phyloP scores from a whole-genome alignment of 768 basidiomycete species.

The Amanita phalloides region DNA sequence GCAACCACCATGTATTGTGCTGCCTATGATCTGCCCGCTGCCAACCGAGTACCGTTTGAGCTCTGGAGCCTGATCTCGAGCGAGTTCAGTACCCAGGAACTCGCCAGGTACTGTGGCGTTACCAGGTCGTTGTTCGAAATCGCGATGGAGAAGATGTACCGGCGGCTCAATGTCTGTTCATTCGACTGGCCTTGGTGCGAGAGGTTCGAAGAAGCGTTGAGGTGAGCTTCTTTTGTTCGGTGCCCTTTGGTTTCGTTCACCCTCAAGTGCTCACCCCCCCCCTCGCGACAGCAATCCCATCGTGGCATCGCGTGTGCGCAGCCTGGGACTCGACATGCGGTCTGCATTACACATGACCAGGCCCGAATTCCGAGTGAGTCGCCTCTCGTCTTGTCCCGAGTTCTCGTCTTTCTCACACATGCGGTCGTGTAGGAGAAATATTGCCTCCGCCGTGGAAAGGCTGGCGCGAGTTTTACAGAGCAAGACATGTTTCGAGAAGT shows the following conservation, averaged over 20 bases:
- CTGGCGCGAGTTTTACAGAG: background rate
- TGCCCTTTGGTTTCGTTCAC: background rate
- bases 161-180: background rate
- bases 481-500: constrained; percentile 1
- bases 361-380: background rate
- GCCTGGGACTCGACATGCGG: background rate
- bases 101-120: constrained; percentile 1
- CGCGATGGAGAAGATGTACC: constrained; percentile 3
- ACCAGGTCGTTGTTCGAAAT: constrained; percentile 1
- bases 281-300: background rate
- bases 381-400: background rate
- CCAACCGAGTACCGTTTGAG: background rate
- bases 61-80: constrained; percentile 1
- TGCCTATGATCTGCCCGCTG: background rate
- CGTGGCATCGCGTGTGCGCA: background rate
- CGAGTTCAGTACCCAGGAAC: constrained; percentile 1
- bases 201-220: constrained; percentile 1
- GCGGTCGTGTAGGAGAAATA: background rate
- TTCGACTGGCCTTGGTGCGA: constrained; percentile 5
- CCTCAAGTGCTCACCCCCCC: background rate
- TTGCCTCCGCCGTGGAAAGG: background rate
- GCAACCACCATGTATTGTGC: background rate
- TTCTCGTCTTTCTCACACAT: background rate
- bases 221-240: background rate
- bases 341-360: constrained; percentile 2